phyloP scores from a whole-genome alignment of 495 filamentous ascomycete species.

The Aspergillus saccharolyticus region DNA sequence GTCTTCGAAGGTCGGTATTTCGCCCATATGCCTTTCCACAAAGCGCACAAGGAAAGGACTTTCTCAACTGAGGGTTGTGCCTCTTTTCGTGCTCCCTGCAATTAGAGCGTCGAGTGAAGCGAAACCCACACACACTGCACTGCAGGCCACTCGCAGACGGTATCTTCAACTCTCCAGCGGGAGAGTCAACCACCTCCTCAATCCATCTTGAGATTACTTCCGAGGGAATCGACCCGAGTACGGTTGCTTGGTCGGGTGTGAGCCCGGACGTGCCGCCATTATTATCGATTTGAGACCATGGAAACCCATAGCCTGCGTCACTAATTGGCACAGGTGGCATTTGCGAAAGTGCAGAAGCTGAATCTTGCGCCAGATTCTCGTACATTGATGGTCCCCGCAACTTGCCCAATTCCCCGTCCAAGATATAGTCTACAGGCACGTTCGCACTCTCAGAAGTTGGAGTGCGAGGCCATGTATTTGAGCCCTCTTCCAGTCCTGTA shows the following conservation, averaged over 20 bases:
- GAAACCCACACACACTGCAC: conserved; percentile 71
- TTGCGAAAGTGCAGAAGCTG: neutral
- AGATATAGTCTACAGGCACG: conserved; percentile 6
- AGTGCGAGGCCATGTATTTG: conserved; percentile 22
- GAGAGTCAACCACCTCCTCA: conserved; percentile 9
- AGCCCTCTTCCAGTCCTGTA: conserved; percentile 6
- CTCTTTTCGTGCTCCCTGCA: conserved; percentile 86
- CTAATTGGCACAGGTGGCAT: neutral
- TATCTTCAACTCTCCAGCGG: conserved; percentile 15
- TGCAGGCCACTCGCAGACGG: conserved; percentile 48
- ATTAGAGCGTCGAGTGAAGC: conserved; percentile 86
- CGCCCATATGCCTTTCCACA: conserved; percentile 47
- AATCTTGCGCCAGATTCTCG: neutral
- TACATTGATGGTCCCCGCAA: conserved; percentile 11
- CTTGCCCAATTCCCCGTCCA: conserved; percentile 16
- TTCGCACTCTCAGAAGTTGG: conserved; percentile 18
- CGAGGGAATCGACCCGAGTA: neutral
- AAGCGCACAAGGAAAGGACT: conserved; percentile 63
- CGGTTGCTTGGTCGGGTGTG: neutral
- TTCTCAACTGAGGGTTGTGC: conserved; percentile 71
- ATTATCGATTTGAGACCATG: neutral
- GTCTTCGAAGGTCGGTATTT: conserved; percentile 79
- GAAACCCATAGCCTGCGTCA: neutral
- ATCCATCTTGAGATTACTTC: conserved; percentile 14
- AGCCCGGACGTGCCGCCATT: neutral